These are phyloP conservation scores for Rhodotorula sphaerocarpa DNA, from an alignment of 768 basidiomycete species.

Conservation along the genomic window DNA sequence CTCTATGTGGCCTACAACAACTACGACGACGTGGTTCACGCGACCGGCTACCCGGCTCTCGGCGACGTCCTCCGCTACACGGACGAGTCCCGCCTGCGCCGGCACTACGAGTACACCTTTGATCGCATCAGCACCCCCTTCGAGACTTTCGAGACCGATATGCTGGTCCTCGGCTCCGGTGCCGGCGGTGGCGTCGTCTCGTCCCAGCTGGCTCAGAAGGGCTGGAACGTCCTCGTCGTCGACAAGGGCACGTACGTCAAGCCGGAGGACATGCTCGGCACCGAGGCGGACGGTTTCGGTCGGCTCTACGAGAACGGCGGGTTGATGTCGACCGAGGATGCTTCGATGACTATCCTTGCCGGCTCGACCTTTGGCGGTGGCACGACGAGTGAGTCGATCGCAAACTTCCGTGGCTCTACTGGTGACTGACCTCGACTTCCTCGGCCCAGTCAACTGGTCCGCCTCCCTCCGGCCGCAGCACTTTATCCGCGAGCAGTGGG, in stretches of 20 bases:
- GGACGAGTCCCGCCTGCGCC: slow-evolving; percentile 8
- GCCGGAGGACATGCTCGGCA: slow-evolving; percentile 29
- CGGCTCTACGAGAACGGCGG: slow-evolving; percentile 35
- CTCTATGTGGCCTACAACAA: slow-evolving; percentile 23
- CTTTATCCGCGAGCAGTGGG: slow-evolving; percentile 40
- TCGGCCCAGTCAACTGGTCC: slow-evolving; percentile 39
- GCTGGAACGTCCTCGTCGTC: slow-evolving; percentile 32
- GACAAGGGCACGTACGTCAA: slow-evolving; percentile 37
- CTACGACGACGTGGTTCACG: slow-evolving; percentile 13
- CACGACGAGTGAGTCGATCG: slow-evolving; percentile 24
- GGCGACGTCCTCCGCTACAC: slow-evolving; percentile 18
- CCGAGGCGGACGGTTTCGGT: slow-evolving; percentile 17
- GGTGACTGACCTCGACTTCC: neutral
- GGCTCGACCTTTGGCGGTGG: slow-evolving; percentile 37
- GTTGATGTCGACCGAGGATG: slow-evolving; percentile 36
- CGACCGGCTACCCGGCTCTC: slow-evolving; percentile 15
- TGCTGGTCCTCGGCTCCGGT: slow-evolving; percentile 37
- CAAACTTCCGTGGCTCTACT: neutral
- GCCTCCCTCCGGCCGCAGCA: slow-evolving; percentile 39
- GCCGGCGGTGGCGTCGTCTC: slow-evolving; percentile 37
- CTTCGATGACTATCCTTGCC: slow-evolving; percentile 36
- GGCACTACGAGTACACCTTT: slow-evolving; percentile 19
- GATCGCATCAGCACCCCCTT: slow-evolving; percentile 5
- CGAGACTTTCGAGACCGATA: slow-evolving; percentile 33
- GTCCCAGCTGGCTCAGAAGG: slow-evolving; percentile 30